Base-by-base conservation (phyloP, 345 rosid species). In the Eutrema japonicum region DNA sequence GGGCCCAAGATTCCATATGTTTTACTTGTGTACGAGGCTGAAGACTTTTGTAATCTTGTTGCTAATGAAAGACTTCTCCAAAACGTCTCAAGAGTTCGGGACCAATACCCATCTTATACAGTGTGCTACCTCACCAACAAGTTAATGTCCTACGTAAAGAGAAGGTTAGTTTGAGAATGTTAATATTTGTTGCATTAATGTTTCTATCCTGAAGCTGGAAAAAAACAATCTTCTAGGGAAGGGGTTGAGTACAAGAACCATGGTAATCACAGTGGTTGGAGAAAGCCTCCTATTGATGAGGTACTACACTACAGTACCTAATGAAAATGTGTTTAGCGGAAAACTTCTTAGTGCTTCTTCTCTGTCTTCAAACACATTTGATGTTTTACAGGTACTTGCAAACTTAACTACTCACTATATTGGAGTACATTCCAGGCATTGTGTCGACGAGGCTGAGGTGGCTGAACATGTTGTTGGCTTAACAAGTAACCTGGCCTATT, bases 381-480 rank as follows among this genome's bases (percentile, higher is more conserved):
- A 51, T 60, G 46, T 72, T 54, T 73, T 42, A 43, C 89, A 89
- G 96, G 86, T 59, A 22, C 65, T 94, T 75, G 96, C 96, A 64
- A 86, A 83, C 67, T 64, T 94, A 72, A 87, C 89, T 45, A 85
- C 93, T 32, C 88, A 85, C 83, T 92, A 76, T 80, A 50, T 53
- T 41, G 71, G 85, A 77, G 89, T 94, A 46, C 93, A 85, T 81
- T 83, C 89, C 41, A 86, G 96, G 83, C 95, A 85, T 26, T 95
- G 97, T 75, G 72, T 76, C 66, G 96, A 95, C 80, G 96, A 86
- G 80, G 86, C 96, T 80, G 96, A 95, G 72, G 77, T 92, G 60
- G 96, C 96, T 73, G 96, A 88, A 66, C 96, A 95, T 78, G 66
- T 88, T 70, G 88, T 79, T 73, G 87, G 92, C 70, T 84, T 91